Conservation (phyloP, 768 basidiomycete genomes). For the Russula brevipes region DNA sequence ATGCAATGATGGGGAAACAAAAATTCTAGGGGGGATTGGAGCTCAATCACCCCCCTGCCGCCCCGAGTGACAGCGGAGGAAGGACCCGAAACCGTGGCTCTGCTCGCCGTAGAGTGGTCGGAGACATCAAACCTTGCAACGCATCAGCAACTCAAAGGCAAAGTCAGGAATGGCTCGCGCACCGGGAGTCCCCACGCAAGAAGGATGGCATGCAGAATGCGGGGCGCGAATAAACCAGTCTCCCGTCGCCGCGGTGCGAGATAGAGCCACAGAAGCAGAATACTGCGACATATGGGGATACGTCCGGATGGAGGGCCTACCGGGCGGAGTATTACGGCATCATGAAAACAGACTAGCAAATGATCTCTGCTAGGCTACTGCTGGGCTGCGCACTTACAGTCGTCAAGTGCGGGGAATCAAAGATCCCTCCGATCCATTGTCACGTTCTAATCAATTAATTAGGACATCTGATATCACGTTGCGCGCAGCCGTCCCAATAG, state of each 20-base stretch:
- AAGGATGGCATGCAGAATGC: neutral
- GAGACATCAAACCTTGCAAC: neutral
- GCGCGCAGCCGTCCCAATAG: neutral
- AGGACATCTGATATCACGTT: conserved; percentile 12
- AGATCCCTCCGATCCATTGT: conserved; percentile 7
- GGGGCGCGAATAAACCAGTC: neutral
- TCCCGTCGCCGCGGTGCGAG: neutral
- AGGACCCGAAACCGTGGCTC: neutral
- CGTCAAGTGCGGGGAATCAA: conserved; percentile 1
- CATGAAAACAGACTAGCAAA: neutral
- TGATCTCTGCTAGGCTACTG: neutral
- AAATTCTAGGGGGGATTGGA: neutral
- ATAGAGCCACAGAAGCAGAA: neutral
- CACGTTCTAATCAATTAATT: neutral
- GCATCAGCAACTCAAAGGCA: neutral
- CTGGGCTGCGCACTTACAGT: neutral
- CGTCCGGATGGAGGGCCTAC: neutral
- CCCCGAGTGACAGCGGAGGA: neutral
- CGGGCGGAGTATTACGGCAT: conserved; percentile 2
- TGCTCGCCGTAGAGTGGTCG: neutral
- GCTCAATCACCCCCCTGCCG: neutral
- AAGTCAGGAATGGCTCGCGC: neutral
- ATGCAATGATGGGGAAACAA: neutral
- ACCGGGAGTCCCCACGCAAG: neutral
- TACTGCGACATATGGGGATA: neutral